Base-by-base conservation (phyloP, 495 filamentous ascomycete genomes). In the Penicillium manginii region DNA sequence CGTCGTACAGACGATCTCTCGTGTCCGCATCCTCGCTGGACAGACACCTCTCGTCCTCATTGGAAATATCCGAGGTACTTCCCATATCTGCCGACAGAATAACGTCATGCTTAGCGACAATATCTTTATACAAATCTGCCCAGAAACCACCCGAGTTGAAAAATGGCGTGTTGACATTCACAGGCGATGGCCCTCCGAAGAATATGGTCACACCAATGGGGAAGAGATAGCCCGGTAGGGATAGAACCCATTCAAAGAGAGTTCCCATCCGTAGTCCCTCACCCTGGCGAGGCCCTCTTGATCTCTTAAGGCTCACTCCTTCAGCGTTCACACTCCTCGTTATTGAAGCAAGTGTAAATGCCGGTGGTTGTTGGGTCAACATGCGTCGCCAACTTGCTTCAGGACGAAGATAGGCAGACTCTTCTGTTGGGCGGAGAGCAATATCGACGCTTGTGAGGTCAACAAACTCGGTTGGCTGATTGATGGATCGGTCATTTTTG, bases 361-460 rank as follows among this genome's bases (percentile, higher is more conserved):
- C 45, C 3, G 45, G 45, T 22, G 45, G 45, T n/a, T 47, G 45
- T 14, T 47, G 45, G 10, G 15, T 47, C 22, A 47, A 47, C 45
- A 47, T 47, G 1, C 26, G 18, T 9, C 45, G 45, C 45, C 45
- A 47, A 19, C 45, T 47, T 22, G 45, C 45, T 15, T 47, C 45
- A 8, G 21, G 40, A 19, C 40, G 40, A 43, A 43, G 40, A 43
- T 43, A 43, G 5, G 1, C 15, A 18, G 17, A 18, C 17, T 17
- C 2, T n/a, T 21, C 19, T 19, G 2, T 3, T 2, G 18, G 43
- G 14, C 12, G 45, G 1, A 29, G 18, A 19, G 22, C 11, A 9
- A 47, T 11, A 26, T 47, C 45, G 0, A 47, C 0, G 9, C 1
- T 12, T 22, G 45, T 23, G 12, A 47, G 22, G 11, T 47, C 45